Percentiles rank a stretch among this genome's conserved stretches.
These are phyloP conservation scores for Diaporthe caulivora DNA, from an alignment of 2,329 filamentous ascomycete species.

Conservation along the genomic window DNA sequence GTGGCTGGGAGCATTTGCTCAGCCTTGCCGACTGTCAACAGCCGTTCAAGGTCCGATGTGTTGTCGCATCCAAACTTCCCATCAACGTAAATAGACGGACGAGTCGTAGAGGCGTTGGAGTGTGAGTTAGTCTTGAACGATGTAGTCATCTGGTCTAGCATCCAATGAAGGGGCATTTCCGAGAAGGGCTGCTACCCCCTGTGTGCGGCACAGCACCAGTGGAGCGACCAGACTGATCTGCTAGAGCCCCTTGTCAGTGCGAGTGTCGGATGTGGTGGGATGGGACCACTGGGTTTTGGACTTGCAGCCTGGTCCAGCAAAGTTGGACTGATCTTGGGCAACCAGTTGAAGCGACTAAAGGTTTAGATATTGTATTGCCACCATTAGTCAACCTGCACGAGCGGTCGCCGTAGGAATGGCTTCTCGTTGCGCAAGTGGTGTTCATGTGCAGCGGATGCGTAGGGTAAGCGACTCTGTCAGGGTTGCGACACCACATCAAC, in stretches of 20 bases:
- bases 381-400: background rate
- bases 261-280: slow-evolving; percentile 38
- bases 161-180: background rate
- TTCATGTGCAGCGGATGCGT: background rate
- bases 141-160: background rate
- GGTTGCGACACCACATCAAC: background rate
- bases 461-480: slow-evolving; percentile 1
- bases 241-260: slow-evolving; percentile 34
- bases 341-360: slow-evolving; percentile 2
- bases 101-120: background rate
- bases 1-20: slow-evolving; percentile 26
- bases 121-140: background rate
- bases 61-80: slow-evolving; percentile 2
- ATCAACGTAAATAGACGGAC: background rate
- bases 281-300: slow-evolving; percentile 20
- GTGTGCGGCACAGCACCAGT: slow-evolving; percentile 33
- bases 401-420: background rate
- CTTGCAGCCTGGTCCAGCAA: slow-evolving; percentile 21
- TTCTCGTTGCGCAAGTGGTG: background rate
- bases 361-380: background rate
- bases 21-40: slow-evolving; percentile 33
- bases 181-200: background rate
- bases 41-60: background rate
- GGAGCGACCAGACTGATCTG: slow-evolving; percentile 25
- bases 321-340: background rate